Evolutionary conservation across 1,139 yeast species (phyloP), one percentile per base, ranked within the genome.

Genomic region (Pichia cactophila): DNA sequence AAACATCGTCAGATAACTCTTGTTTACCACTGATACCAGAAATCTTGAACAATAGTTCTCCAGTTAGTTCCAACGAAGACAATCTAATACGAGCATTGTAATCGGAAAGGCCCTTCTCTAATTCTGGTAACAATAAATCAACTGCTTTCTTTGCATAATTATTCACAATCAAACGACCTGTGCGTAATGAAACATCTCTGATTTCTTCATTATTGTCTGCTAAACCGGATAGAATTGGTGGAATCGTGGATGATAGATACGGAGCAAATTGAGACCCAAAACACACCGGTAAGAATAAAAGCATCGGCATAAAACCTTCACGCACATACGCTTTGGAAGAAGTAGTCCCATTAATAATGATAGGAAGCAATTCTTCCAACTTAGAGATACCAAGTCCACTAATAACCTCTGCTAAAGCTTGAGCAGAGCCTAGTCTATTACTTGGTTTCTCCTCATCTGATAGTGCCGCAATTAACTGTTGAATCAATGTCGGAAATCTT

Each of bases 351-450:
- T 78, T 69, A 59, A 92, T 74, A 56, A 94, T 84, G 3, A 74
- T 67, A 39, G 99, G 98, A 54, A 94, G 70, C 61, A 90, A 69
- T 59, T 89, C 97, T 58, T 92, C 98, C 65, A 94, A 75, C 62
- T 88, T 89, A 55, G 80, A 71, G 47, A 88, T 69, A 59, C 98
- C 98, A 53, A 94, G 76, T 55, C 98, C 98, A 61, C 88, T 82
- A 49, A 89, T 77, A 56, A 92, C 96, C 68, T 94, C 99, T 31
- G 97, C 81, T 54, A 92, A 76, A 1, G 96, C 98, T 71, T 94
- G 98, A 0, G 98, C 98, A 50, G 96, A 86, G 52, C 99, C 99
- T 56, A 92, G 77, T 59, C 97, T 81, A 64, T 94, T 97, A 54
- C 97, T 97, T 17, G 89, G 78, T 61, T 81, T 83, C n/a, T 75